Evolutionary conservation across 1,139 yeast species (phyloP).

Genomic region (Nakaseomyces kungkrabaensis): DNA sequence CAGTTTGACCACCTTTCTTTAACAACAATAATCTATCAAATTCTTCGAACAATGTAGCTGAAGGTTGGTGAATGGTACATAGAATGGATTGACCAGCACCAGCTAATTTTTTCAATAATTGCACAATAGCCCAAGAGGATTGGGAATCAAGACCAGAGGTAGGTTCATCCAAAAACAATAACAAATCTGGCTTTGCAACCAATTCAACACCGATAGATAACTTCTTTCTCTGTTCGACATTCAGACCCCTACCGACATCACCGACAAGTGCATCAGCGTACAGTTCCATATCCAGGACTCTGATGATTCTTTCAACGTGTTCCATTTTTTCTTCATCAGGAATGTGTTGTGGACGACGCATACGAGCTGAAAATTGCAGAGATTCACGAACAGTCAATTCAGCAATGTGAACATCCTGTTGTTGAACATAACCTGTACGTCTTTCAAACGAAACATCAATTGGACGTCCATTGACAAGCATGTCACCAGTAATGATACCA

Average conservation of each 20-base stretch:
- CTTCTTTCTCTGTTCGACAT: constrained; percentile 49
- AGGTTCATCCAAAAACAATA: constrained; percentile 39
- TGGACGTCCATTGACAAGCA: constrained; percentile 43
- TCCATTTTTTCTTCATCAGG: constrained; percentile 37
- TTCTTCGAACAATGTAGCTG: constrained; percentile 44
- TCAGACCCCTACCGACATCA: constrained; percentile 40
- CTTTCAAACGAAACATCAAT: constrained; percentile 38
- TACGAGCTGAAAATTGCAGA: constrained; percentile 39
- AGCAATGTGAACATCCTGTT: constrained; percentile 44
- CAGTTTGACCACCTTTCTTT: constrained; percentile 47
- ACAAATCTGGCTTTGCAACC: constrained; percentile 38
- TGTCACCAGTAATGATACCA: constrained; percentile 47
- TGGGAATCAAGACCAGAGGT: constrained; percentile 42
- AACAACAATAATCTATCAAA: constrained; percentile 39
- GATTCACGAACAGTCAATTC: constrained; percentile 43
- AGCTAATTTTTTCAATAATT: constrained; percentile 34
- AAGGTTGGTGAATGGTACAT: constrained; percentile 33
- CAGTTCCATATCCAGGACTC: constrained; percentile 37
- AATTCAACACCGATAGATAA: constrained; percentile 44
- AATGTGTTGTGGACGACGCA: constrained; percentile 36
- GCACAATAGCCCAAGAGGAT: constrained; percentile 40
- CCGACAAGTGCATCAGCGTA: constrained; percentile 47
- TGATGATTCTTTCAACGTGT: constrained; percentile 40
- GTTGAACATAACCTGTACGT: constrained; percentile 49
- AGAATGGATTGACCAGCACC: constrained; percentile 39